Evolutionary conservation across 495 filamentous ascomycete species (phyloP).

Genomic region (Diplogelasinospora grovesii): DNA sequence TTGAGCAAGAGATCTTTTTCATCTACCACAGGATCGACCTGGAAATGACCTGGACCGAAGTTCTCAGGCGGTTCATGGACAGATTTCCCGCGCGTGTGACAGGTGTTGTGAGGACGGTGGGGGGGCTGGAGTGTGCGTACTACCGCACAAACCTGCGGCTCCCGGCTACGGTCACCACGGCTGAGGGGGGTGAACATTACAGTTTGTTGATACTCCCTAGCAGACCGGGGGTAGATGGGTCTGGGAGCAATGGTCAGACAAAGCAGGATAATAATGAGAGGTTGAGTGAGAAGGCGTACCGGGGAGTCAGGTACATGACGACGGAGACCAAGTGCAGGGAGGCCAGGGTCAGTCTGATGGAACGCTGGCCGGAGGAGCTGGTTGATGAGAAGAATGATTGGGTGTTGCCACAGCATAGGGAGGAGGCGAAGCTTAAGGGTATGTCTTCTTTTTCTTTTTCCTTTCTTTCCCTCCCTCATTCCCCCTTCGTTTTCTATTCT

Average conservation of each 20-base stretch:
- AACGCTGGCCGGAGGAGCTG: constrained; percentile 35
- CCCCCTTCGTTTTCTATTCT: not conserved
- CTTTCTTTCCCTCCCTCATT: no score
- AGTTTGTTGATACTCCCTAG: no score
- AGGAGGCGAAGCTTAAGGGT: constrained; percentile 26
- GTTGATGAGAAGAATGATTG: constrained; percentile 27
- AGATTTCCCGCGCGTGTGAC: constrained; percentile 18
- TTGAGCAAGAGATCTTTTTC: constrained; percentile 18
- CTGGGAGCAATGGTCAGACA: no score
- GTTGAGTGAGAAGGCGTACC: constrained; percentile 16
- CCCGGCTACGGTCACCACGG: no score
- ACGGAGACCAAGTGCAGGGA: constrained; percentile 5
- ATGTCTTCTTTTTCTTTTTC: constrained; percentile 15
- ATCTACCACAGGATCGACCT: constrained; percentile 31
- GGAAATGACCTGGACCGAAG: constrained; percentile 24
- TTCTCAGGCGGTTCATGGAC: constrained; percentile 19
- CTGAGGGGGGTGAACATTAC: no score
- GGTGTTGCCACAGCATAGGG: constrained; percentile 24
- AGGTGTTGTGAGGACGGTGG: constrained; percentile 10
- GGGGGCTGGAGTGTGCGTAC: constrained; percentile 29
- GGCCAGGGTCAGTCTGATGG: constrained; percentile 12
- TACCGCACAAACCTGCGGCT: constrained; percentile 32
- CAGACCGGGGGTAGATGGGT: no score
- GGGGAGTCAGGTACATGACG: constrained; percentile 6
- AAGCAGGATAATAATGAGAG: not conserved